Base-by-base conservation (phyloP, 2,329 filamentous ascomycete genomes). In the Calonectria pauciramosa region DNA sequence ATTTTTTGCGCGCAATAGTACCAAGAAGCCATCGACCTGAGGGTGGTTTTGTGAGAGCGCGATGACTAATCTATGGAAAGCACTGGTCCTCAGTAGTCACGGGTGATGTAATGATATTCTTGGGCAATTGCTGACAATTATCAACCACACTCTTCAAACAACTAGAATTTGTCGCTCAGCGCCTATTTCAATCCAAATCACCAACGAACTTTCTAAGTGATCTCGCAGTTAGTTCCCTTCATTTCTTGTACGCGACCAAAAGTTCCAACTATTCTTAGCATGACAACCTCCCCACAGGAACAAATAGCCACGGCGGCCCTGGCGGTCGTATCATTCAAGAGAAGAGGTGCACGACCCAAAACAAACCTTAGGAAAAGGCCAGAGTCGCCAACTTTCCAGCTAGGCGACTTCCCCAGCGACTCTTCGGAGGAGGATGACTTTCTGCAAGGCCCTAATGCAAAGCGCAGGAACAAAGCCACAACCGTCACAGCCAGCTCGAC, bases 321-420 rank as follows among this genome's bases (percentile, higher is more conserved):
- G 4, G 38, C 38, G n/a, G 28, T 47, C 5, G n/a, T 69, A 14
- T 44, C 41, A 36, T 69, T 69, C 54, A 69, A 69, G 30, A 69
- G 63, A 51, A 30, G 67, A 60, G 30, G 41, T 10, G 28, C 20
- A 13, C 52, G 54, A 23, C 34, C 67, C 4, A 69, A 63, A 26
- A 32, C 52, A 18, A 69, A 59, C 28, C 51, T 63, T n/a, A 26
- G 67, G 26, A 69, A 69, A 34, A 28, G 67, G 18, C 38, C 54
- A 41, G 67, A 54, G 36, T 63, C 67, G 18, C 67, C 54, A 16
- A n/a, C 41, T 60, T 41, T 7, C 2, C n/a, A 26, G 28, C 30
- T 41, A 20, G 54, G 34, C 16, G 28, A 36, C 30, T 56, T n/a
- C 14, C 36, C 38, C 20, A 26, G 20, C 26, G 52, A 60, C 23